Percentiles rank a stretch among this genome's conserved stretches.
These are phyloP conservation scores for Eucommia ulmoides DNA, from an alignment of 257 asterid genomes.

Conservation along the genomic window DNA sequence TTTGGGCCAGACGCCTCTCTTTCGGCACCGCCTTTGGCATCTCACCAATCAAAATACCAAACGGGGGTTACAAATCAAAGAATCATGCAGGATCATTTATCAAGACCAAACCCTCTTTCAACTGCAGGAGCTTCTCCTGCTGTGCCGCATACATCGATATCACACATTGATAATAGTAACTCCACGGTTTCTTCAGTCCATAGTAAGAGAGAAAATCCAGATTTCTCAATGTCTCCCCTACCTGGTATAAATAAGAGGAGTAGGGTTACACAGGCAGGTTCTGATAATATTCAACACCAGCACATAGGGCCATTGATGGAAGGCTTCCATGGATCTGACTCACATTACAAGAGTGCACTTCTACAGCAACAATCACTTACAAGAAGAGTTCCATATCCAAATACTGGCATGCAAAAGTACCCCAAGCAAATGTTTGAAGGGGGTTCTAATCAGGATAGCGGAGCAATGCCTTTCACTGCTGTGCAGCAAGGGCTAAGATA, in stretches of 20 bases:
- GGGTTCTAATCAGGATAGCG: conserved; percentile 56
- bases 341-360: conserved; percentile 68
- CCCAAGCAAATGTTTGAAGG: conserved; percentile 62
- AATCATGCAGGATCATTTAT: conserved; percentile 58
- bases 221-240: conserved; percentile 51
- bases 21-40: conserved; percentile 35
- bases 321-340: conserved; percentile 51
- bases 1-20: conserved; percentile 61
- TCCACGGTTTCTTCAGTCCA: conserved; percentile 37
- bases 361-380: conserved; percentile 51
- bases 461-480: conserved; percentile 37
- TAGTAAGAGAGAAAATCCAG: conserved; percentile 70
- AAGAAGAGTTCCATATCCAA: conserved; percentile 51
- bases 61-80: conserved; percentile 56
- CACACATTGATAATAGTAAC: conserved; percentile 34
- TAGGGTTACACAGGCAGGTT: conserved; percentile 31
- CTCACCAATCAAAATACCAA: conserved; percentile 48
- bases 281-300: conserved; percentile 46
- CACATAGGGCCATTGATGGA: conserved; percentile 54
- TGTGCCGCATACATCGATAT: conserved; percentile 50
- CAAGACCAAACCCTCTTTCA: conserved; percentile 41
- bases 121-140: conserved; percentile 56
- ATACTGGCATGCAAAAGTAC: conserved; percentile 55
- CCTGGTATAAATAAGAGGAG: conserved; percentile 49
- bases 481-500: conserved; percentile 73